Evolutionary conservation across 2,329 filamentous ascomycete genomes (phyloP).

Genomic region (Capronia coronata): DNA sequence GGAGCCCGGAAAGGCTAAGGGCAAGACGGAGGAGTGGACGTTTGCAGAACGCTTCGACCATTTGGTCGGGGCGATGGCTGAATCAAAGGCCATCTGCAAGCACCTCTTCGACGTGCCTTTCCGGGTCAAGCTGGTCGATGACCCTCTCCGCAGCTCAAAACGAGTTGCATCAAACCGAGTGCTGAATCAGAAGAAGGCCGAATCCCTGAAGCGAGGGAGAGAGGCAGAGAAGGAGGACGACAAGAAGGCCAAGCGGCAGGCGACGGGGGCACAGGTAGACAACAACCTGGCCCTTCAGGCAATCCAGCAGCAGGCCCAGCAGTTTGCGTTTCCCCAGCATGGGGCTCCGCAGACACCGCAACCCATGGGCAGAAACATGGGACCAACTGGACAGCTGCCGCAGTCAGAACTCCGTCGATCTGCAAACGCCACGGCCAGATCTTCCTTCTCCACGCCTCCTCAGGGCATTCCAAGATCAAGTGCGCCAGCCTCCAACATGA

Average conservation of each 20-base stretch:
- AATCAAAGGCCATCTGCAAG: conserved; percentile 38
- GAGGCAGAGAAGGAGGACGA: conserved; percentile 23
- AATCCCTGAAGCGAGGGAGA: conserved; percentile 33
- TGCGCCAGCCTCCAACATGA: no score
- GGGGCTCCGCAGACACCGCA: not conserved
- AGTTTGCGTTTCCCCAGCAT: not conserved
- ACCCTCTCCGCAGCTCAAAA: conserved; percentile 31
- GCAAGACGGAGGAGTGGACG: conserved; percentile 14
- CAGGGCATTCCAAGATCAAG: no score
- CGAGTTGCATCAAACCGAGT: conserved; percentile 33
- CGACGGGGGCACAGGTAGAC: not conserved
- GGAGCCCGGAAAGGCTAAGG: conserved; percentile 27
- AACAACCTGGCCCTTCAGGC: not conserved
- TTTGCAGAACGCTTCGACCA: conserved; percentile 28
- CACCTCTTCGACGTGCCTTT: conserved; percentile 35
- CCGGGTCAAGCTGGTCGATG: conserved; percentile 34
- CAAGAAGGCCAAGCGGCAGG: conserved; percentile 4
- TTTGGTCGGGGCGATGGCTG: conserved; percentile 18
- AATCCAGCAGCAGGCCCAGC: not conserved
- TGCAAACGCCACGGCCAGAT: no score
- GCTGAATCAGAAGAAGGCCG: conserved; percentile 33
- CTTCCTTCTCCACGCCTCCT: no score
- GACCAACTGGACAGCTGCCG: no score
- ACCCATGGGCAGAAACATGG: no score
- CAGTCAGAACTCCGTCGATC: no score